Evolutionary conservation across 2,329 filamentous ascomycete genomes (phyloP).

Genomic region (Venturia carpophila): DNA sequence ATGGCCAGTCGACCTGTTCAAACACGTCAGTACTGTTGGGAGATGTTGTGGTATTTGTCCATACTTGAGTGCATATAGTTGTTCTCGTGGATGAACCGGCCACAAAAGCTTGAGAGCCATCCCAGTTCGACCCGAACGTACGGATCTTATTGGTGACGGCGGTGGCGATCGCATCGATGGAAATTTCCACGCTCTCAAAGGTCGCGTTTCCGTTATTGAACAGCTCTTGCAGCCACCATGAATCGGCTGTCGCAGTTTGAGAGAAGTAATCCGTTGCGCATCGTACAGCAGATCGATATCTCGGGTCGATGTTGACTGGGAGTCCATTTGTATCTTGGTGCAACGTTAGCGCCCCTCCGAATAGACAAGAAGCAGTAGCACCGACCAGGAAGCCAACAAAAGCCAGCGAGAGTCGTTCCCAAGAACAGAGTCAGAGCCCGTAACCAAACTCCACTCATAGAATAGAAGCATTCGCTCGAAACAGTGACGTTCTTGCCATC

Average conservation of each 20-base stretch:
- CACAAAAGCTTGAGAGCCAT: not conserved
- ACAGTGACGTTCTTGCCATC: not conserved
- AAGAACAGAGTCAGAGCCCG: not conserved
- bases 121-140: not conserved
- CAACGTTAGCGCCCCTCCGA: not conserved
- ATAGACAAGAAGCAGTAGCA: too few species aligned
- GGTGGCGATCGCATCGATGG: not conserved
- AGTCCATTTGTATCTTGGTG: not conserved
- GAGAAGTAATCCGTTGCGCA: too few species aligned
- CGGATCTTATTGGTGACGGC: not conserved
- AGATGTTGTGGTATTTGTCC: not conserved
- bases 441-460: not conserved
- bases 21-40: not conserved
- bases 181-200: not conserved
- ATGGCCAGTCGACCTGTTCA: not conserved
- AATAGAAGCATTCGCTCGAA: not conserved
- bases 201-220: slow-evolving; percentile 7
- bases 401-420: not conserved
- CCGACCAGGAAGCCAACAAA: not conserved
- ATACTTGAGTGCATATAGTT: slow-evolving; percentile 2
- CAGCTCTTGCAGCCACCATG: slow-evolving; percentile 6
- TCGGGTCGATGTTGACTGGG: not conserved
- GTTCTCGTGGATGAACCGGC: not conserved
- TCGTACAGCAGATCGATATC: not conserved
- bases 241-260: too few species aligned